Evolutionary conservation across 176 grass and related monocot genomes (phyloP), one percentile per base, ranked within the genome.

Genomic region (Oryza rufipogon): DNA sequence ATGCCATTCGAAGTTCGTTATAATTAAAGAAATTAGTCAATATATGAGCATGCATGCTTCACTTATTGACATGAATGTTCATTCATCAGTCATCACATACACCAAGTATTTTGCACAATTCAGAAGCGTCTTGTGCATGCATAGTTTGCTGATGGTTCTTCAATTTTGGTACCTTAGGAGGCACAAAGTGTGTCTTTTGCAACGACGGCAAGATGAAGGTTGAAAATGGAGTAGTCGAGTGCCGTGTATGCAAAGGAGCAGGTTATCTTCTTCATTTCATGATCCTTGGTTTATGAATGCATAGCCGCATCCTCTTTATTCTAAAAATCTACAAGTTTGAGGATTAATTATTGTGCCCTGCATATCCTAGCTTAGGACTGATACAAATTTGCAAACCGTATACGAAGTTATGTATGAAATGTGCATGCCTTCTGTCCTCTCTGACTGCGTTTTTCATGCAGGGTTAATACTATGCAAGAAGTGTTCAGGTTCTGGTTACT

Each of bases 401-500:
- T 49, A 56, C 16, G 20, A 56, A 2, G 16, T 19, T 61, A 22
- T 61, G 56, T 20, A 61, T 61, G 56, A 9, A 61, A 9, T 22
- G 56, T 61, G 7, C 51, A 54, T 13, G 16, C 20, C 19, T 8
- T 19, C 19, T 61, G 7, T 61, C 7, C 56, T 61, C 56, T 61
- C 20, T n/a, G 7, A n/a, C 20, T 63, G 20, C 2, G 11, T 20
- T 60, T 88, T 45, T 83, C 67, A 63, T 67, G 79, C 86, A 95
- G 93, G 96, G 26, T 73, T 98, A 23, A 63, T 63, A 63, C 58
- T 63, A 23, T 63, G 58, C 58, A 98, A 98, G 88, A 95, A 95
- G 83, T 98, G 96, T 64, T 77, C 89, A 20, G 96, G 96, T 60
- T 95, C 96, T 67, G 96, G 96, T 75, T 98, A 98, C 78, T 98